Conservation (phyloP, 2,329 filamentous ascomycete genomes). For the Sordariomycetes sp. region DNA sequence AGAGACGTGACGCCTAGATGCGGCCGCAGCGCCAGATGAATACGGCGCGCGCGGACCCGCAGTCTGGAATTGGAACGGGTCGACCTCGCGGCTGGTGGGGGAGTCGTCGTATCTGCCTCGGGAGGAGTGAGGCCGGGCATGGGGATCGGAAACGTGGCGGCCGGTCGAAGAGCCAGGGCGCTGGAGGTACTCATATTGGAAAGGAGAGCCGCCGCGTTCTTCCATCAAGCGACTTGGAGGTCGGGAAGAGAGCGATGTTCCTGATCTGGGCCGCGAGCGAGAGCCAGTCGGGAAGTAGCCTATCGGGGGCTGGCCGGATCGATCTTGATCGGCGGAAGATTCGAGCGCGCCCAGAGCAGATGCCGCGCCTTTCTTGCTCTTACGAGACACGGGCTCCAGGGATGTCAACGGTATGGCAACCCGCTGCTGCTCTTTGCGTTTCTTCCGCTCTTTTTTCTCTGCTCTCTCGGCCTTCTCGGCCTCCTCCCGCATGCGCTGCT, state of each 20-base stretch:
- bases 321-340: constrained; percentile 23
- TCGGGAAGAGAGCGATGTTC: constrained; percentile 29
- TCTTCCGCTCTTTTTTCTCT: constrained; percentile 20
- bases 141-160: constrained; percentile 36
- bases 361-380: constrained; percentile 17
- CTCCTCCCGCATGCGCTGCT: constrained; percentile 47
- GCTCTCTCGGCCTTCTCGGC: constrained; percentile 16
- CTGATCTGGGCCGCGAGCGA: constrained; percentile 30
- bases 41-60: constrained; percentile 29
- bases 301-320: constrained; percentile 32
- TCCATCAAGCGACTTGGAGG: constrained; percentile 21
- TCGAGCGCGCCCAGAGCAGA: constrained; percentile 18
- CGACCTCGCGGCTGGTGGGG: constrained; percentile 17
- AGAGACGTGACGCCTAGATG: constrained; percentile 25
- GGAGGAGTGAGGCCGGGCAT: constrained; percentile 20
- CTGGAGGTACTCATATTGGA: constrained; percentile 35
- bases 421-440: constrained; percentile 35
- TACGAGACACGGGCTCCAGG: constrained; percentile 32
- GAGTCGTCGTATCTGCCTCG: constrained; percentile 22
- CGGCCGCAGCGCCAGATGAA: constrained; percentile 18
- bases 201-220: constrained; percentile 29
- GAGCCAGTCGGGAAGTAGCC: constrained; percentile 42
- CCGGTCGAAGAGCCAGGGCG: constrained; percentile 16
- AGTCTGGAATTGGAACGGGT: constrained; percentile 47
- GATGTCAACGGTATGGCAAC: constrained; percentile 45